Evolutionary conservation across 495 filamentous ascomycete genomes (phyloP), one percentile per base, ranked within the genome.

Genomic region (Lentithecium fluviatile): DNA sequence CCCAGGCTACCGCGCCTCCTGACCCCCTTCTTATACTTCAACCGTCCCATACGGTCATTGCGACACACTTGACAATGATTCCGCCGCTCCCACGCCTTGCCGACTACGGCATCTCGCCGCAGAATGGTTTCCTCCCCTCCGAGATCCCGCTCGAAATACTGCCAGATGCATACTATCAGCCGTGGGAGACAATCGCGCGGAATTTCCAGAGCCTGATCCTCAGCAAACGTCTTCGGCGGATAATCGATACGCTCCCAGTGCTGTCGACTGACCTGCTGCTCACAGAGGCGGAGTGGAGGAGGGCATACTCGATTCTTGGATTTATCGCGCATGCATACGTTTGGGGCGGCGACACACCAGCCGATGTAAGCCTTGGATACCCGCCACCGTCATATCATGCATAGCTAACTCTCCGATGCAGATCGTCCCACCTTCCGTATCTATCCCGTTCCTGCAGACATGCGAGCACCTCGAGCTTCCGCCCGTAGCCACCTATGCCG

Each of bases 321-420:
- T 96, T 96, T 71, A 88, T 97, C 66, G 78, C 91, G 24, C 93
- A 97, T 76, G 87, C 85, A 58, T 97, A 96, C 75, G 89, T 97
- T 68, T 99, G 94, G 94, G 88, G 90, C 68, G 91, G 91, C 71
- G 84, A 92, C 62, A 82, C 77, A 64, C 93, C 95, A 45, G 81
- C 79, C 73, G 86, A 90, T 73, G 88, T 89, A 76, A 25, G 77
- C 43, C 56, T 38, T 51, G 13, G 7, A 26, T 40, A 49, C 24
- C 45, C 43, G 36, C 36, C 5, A 37, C 34, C 12, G 45, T 42
- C 11, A 49, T 49, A 36, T 42, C 11, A 49, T 49, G 52, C 43
- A 32, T 52, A 38, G 38, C 59, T 64, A 47, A 70, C 55, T 15
- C 32, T 5, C 7, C 26, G n/a, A 20, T 48, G 50, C 76, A 98